Percentiles rank a stretch among this genome's conserved stretches.
Evolutionary conservation across 768 basidiomycete species (phyloP).

Genomic region (Rhodotorula diobovata): DNA sequence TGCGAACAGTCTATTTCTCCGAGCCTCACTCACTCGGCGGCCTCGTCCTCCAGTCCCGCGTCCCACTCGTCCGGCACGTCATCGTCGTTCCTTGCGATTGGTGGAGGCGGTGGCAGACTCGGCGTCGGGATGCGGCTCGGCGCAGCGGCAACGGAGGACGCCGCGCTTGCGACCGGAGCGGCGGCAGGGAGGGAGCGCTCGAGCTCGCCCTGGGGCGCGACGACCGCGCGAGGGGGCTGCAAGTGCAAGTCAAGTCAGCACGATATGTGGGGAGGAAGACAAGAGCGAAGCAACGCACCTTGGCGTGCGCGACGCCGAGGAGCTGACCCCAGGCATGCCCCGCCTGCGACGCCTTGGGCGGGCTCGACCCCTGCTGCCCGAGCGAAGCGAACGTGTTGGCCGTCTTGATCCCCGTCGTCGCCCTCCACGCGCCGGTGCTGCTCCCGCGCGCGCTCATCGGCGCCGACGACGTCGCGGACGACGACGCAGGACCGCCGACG

Average conservation of each 20-base stretch:
- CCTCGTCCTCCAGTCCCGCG: neutral
- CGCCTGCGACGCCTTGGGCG: neutral
- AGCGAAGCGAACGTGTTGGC: conserved; percentile 28
- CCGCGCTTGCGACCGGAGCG: neutral
- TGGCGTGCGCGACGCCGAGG: conserved; percentile 17
- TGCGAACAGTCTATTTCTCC: neutral
- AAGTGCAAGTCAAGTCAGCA: neutral
- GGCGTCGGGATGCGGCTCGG: conserved; percentile 8
- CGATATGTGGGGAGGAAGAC: neutral
- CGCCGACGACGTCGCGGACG: neutral
- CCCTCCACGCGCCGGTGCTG: neutral
- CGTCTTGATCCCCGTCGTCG: conserved; percentile 1
- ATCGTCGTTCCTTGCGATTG: neutral
- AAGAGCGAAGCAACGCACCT: conserved; percentile 6
- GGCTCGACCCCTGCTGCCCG: neutral
- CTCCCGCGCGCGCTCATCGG: neutral
- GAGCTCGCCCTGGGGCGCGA: conserved; percentile 21
- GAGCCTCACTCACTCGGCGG: neutral
- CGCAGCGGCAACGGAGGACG: neutral
- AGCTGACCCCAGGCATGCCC: conserved; percentile 21
- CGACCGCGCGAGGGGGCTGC: conserved; percentile 34
- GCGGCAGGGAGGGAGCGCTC: conserved; percentile 9
- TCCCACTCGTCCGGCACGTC: conserved; percentile 21
- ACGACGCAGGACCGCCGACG: conserved; percentile 4
- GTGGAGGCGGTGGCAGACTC: conserved; percentile 5